Base-by-base conservation (phyloP, 169 alveolate species). In the Prorocentrum cordatum region DNA sequence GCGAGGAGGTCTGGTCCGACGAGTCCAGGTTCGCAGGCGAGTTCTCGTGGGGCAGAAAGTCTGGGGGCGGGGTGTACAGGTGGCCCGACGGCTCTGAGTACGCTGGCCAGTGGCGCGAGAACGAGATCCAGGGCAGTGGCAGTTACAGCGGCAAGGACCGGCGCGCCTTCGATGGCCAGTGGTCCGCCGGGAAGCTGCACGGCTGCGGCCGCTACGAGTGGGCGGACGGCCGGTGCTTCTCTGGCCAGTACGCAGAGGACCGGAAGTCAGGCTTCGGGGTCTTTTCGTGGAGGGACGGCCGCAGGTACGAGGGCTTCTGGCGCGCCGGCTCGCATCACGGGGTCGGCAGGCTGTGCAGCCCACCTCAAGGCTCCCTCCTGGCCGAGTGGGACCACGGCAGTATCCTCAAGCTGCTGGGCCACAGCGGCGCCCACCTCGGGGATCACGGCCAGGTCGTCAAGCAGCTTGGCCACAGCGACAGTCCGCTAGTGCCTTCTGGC, bases 31-130 rank as follows among this genome's bases (percentile, higher is more conserved):
- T 20, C 27, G 75, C 26, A 12, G 75, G 75, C 27, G 47, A 64
- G 47, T 64, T 24, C 26, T 18, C 12, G 26, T 4, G 6, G 22
- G 26, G 26, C 39, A 64, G 31, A 24, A 24, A 32, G 27, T 6
- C 4, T 26, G 71, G 71, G 3, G 33, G 24, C 22, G 71, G 71
- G 42, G 22, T 12, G 42, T 62, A 64, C 50, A n/a, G 9, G 75
- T 64, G 75, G 75, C 14, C 75, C 29, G 75, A 64, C 47, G 75
- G 75, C n/a, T 24, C 36, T 32, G 75, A 29, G 29, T 64, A 64
- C 47, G 26, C 26, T 14, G 75, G 75, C 26, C 50, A 64, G 75
- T 64, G 75, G 75, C 4, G 14, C 7, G 75, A 29, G 29, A 32
- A 32, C 26, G 50, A 32, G 7, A 64, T 64, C 47, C 50, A 64